phyloP scores from a whole-genome alignment of 352 stramenopile genomes.

The Pythium aristosporum region DNA sequence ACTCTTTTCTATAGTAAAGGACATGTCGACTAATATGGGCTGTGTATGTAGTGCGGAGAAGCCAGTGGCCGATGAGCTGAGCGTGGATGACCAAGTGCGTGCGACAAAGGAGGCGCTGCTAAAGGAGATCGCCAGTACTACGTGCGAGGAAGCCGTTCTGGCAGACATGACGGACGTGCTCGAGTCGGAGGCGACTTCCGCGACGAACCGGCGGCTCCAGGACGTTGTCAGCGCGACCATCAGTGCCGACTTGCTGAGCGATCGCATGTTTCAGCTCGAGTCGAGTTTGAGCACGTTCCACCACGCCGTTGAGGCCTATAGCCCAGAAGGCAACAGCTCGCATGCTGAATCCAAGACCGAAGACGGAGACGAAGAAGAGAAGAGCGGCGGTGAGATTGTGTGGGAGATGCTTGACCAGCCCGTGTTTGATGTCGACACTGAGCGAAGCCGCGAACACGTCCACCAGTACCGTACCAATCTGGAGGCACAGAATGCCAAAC shows the following conservation, averaged over 20 bases:
- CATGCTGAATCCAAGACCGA: slow-evolving; percentile 21
- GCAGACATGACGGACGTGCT: slow-evolving; percentile 65
- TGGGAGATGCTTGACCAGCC: slow-evolving; percentile 78
- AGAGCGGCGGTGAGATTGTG: slow-evolving; percentile 48
- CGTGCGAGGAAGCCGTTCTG: slow-evolving; percentile 45
- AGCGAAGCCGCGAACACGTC: slow-evolving; percentile 68
- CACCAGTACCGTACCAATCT: slow-evolving; percentile 77
- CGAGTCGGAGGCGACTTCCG: slow-evolving; percentile 50
- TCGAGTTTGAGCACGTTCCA: slow-evolving; percentile 76
- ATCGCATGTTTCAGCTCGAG: slow-evolving; percentile 88
- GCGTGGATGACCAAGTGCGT: slow-evolving; percentile 18
- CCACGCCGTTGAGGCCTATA: slow-evolving; percentile 52
- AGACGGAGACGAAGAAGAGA: slow-evolving; percentile 20
- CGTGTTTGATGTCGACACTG: slow-evolving; percentile 78
- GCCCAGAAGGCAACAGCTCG: slow-evolving; percentile 21
- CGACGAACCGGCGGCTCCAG: slow-evolving; percentile 52
- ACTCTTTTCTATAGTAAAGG: too few relatives aligned
- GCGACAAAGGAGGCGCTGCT: slow-evolving; percentile 31
- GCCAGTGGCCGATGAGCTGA: slow-evolving; percentile 9
- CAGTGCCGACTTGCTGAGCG: slow-evolving; percentile 80
- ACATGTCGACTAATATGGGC: slow-evolving; percentile 3
- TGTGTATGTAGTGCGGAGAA: slow-evolving; percentile 7
- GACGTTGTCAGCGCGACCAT: slow-evolving; percentile 80
- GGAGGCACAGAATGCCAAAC: slow-evolving; percentile 59
- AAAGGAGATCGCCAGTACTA: slow-evolving; percentile 37